Base-by-base conservation (phyloP, 2,329 filamentous ascomycete species). In the Venturia aucupariae region DNA sequence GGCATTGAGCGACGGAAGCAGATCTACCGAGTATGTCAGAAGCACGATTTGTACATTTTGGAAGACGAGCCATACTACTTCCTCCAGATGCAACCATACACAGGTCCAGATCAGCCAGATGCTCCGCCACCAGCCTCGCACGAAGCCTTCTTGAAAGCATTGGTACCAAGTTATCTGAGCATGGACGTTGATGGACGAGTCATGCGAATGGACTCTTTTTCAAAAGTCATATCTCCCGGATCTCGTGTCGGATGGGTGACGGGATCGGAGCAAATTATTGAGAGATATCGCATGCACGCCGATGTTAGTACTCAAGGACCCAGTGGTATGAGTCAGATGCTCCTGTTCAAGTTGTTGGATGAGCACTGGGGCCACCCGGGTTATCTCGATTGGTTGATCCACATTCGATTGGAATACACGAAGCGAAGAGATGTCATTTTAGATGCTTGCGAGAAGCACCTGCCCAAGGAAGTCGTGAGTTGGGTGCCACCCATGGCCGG, bases 21-120 rank as follows among this genome's bases (percentile, higher is more conserved):
- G 27, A 81, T 96, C 57, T 96, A 96, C 76, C 80, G 80, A 42
- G 82, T 96, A 17, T 89, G 88, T 39, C 87, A 88, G 73, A 91
- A 90, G 77, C 90, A 96, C 75, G 90, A 96, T 72, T 72, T 96
- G 48, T 89, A 85, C 77, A 92, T 97, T 72, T 79, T 96, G 69
- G 92, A 97, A 78, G 92, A 96, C 73, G 92, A 96, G 74, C 92
- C 92, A 1, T 96, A 96, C 78, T 96, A 95, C 77, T 96, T 93
- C 78, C 81, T 96, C 42, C 92, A 96, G 76, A 90, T 92, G 88
- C 65, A 66, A 51, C 60, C 65, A 17, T 67, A 67, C 54, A 66
- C 51, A 7, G 64, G 42, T 41, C 76, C 80, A 39, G 75, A 81
- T 67, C 75, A 80, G 19, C 75, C 82, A 0, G 75, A 80, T 1